phyloP scores from a whole-genome alignment of 164 flowering plant genomes.

The Umbellularia californica region DNA sequence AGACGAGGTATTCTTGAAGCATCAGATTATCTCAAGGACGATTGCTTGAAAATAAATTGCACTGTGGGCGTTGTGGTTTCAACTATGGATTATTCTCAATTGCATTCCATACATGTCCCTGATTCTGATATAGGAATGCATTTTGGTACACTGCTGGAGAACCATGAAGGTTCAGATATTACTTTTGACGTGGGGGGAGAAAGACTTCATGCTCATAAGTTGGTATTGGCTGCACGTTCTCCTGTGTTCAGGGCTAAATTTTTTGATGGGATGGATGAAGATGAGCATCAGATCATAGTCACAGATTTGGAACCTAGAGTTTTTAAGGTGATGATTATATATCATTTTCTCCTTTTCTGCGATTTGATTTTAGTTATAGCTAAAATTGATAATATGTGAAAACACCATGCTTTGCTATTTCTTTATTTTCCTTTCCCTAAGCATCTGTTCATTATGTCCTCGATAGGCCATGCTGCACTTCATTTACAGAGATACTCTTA shows the following conservation, averaged over 20 bases:
- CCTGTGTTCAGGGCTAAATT: slow-evolving; percentile 54
- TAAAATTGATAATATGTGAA: too few species aligned
- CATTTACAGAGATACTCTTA: slow-evolving; percentile 68
- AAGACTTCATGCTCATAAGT: slow-evolving; percentile 72
- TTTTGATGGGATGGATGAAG: slow-evolving; percentile 40
- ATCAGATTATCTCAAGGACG: slow-evolving; percentile 85
- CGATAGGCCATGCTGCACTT: slow-evolving; percentile 83
- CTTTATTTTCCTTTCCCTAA: neutral
- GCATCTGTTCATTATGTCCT: neutral
- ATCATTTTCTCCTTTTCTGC: slow-evolving; percentile 20
- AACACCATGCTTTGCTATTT: neutral
- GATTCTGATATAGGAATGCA: slow-evolving; percentile 71
- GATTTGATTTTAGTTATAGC: slow-evolving; percentile 34
- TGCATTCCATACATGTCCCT: slow-evolving; percentile 58
- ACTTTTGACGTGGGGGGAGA: slow-evolving; percentile 64
- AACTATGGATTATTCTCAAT: slow-evolving; percentile 47
- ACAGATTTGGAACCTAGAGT: slow-evolving; percentile 68
- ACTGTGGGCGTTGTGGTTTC: slow-evolving; percentile 89
- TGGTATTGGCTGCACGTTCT: slow-evolving; percentile 88
- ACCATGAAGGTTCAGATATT: slow-evolving; percentile 74
- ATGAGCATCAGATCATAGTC: slow-evolving; percentile 40
- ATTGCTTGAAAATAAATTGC: slow-evolving; percentile 69
- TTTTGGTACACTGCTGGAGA: slow-evolving; percentile 74
- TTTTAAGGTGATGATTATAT: slow-evolving; percentile 56
- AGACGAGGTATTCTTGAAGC: slow-evolving; percentile 69